Percentiles rank a stretch among this genome's conserved stretches.
phyloP scores from a whole-genome alignment of 805 yeast genomes.

The Kurtzmaniella cleridarum region DNA sequence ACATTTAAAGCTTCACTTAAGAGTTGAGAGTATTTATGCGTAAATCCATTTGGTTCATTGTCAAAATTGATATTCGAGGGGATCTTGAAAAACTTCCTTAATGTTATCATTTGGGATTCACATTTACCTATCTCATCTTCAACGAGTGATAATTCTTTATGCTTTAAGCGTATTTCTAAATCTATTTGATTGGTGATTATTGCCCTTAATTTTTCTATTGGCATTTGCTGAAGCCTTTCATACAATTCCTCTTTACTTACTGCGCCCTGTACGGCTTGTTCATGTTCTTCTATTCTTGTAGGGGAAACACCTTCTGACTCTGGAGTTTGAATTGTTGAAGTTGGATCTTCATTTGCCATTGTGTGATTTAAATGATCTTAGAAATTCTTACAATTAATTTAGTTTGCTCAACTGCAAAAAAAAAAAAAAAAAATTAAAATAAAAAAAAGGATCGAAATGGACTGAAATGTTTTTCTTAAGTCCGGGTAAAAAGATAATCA shows the following conservation, averaged over 20 bases:
- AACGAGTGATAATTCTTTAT: conserved; percentile 47
- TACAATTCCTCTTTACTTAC: conserved; percentile 6
- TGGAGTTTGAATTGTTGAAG: not conserved
- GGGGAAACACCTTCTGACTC: conserved; percentile 1
- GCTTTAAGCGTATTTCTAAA: conserved; percentile 55
- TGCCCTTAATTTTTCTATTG: conserved; percentile 23
- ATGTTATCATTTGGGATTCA: conserved; percentile 50
- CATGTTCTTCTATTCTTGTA: not conserved
- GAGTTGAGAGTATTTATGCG: conserved; percentile 35
- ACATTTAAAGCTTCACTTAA: conserved; percentile 29
- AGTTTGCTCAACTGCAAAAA: no score
- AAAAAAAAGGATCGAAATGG: no score
- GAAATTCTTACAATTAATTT: no score
- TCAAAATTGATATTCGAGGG: conserved; percentile 34
- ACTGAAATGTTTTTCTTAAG: no score
- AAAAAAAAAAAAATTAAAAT: no score
- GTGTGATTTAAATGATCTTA: not conserved
- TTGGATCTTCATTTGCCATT: not conserved
- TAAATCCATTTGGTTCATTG: conserved; percentile 41
- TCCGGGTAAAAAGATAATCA: not conserved
- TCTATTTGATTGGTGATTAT: conserved; percentile 46
- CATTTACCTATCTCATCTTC: conserved; percentile 53
- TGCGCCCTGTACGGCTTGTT: not conserved
- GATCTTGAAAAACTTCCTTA: conserved; percentile 42
- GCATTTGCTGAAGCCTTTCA: conserved; percentile 13